These are phyloP conservation scores for Aspergillus olivimuriae DNA, from an alignment of 495 filamentous ascomycete genomes.

Conservation along the genomic window DNA sequence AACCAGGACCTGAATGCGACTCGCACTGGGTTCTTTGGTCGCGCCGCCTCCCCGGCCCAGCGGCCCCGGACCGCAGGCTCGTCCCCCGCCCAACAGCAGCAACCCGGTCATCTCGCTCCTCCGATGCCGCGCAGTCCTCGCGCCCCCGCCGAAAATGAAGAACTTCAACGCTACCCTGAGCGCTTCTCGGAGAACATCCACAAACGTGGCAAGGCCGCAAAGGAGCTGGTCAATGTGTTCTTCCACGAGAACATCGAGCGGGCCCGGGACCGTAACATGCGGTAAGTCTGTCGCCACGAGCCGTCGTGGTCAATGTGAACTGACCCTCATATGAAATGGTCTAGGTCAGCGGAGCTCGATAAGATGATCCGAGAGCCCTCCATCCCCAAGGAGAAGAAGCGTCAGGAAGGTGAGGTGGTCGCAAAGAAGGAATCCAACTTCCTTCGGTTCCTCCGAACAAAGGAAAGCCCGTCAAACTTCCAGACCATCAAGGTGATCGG, in stretches of 20 bases:
- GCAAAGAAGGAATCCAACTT: conserved; percentile 83
- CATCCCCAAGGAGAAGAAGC: conserved; percentile 66
- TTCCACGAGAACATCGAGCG: conserved; percentile 95
- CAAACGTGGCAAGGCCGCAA: conserved; percentile 60
- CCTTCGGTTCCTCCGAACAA: conserved; percentile 88
- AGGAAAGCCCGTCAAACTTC: conserved; percentile 88
- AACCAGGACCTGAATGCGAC: conserved; percentile 86
- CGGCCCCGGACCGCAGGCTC: conserved; percentile 72
- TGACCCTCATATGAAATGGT: neutral
- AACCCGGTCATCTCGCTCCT: conserved; percentile 58
- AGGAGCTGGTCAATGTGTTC: conserved; percentile 71
- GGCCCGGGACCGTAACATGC: conserved; percentile 83
- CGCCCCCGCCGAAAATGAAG: conserved; percentile 36
- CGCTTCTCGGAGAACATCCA: conserved; percentile 74
- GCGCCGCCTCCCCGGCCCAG: conserved; percentile 63
- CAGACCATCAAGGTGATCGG: conserved; percentile 94
- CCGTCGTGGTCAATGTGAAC: too few relatives aligned
- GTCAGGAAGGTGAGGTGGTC: conserved; percentile 68
- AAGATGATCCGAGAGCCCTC: conserved; percentile 68
- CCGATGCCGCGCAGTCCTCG: conserved; percentile 52
- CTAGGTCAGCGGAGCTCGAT: conserved; percentile 84
- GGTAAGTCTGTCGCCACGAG: too few relatives aligned
- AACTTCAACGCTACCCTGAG: conserved; percentile 65
- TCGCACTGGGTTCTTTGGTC: conserved; percentile 60
- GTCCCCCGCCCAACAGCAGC: conserved; percentile 44